phyloP scores from a whole-genome alignment of 768 basidiomycete genomes.

The Mycena polygramma region DNA sequence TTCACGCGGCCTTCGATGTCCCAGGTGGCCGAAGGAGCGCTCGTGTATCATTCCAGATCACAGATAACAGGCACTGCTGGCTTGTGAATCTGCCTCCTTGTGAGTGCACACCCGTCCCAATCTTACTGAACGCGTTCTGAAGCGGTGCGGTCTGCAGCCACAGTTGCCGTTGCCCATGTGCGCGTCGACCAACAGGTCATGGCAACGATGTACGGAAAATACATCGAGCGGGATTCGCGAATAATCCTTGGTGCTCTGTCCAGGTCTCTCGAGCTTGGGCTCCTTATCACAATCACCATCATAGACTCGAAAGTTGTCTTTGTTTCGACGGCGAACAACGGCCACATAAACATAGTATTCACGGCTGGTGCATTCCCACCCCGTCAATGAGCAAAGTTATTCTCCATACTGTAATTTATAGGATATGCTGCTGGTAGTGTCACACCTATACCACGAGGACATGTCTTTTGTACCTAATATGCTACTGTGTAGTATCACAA shows the following conservation, averaged over 20 bases:
- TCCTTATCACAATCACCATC: constrained; percentile 48
- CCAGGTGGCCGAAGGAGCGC: constrained; percentile 39
- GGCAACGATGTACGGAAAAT: constrained; percentile 49
- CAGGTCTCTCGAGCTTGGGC: constrained; percentile 55
- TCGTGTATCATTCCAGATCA: constrained; percentile 45
- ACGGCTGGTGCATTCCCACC: constrained; percentile 12
- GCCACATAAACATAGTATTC: constrained; percentile 19
- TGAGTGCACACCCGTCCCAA: constrained; percentile 35
- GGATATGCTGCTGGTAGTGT: no score
- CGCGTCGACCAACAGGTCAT: constrained; percentile 51
- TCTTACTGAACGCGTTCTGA: constrained; percentile 1
- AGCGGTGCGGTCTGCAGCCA: constrained; percentile 31
- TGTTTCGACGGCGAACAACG: constrained; percentile 32
- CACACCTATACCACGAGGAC: no score
- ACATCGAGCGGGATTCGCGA: constrained; percentile 47
- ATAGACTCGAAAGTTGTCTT: constrained; percentile 13
- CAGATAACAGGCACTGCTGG: constrained; percentile 45
- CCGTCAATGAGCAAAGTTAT: no score
- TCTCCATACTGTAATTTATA: no score
- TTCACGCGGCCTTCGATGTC: constrained; percentile 45
- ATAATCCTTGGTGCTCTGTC: constrained; percentile 55
- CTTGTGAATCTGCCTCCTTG: constrained; percentile 44
- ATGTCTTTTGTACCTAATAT: no score
- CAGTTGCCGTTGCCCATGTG: constrained; percentile 50
- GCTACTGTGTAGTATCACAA: no score